A percentile compares a stretch with the other conserved stretches of the same genome.
phyloP scores from a whole-genome alignment of 2,329 filamentous ascomycete species.

The Stagonosporopsis chrysanthemi region DNA sequence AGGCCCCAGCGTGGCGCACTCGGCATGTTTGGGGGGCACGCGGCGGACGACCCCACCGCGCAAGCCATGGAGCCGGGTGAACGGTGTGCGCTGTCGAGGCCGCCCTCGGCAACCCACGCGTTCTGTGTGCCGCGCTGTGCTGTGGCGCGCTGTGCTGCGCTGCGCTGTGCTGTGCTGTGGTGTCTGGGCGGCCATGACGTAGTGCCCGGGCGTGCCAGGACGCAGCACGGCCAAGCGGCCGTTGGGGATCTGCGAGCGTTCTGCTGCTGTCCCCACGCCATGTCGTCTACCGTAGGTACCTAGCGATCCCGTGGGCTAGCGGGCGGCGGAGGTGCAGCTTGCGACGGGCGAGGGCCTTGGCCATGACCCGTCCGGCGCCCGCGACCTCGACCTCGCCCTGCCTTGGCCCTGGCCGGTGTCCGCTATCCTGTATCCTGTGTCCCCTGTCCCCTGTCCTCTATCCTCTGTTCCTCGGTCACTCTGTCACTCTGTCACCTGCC shows the following conservation, averaged over 20 bases:
- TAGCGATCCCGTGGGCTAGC: conserved; percentile 14
- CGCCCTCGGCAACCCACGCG: conserved; percentile 9
- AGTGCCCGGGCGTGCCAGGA: conserved; percentile 1
- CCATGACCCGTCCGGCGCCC: conserved; percentile 5
- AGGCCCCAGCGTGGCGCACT: conserved; percentile 7
- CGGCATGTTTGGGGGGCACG: not conserved
- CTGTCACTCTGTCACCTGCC: too few relatives aligned
- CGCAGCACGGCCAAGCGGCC: conserved; percentile 9
- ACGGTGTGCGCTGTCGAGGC: not conserved
- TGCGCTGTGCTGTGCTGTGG: not conserved
- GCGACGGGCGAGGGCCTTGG: conserved; percentile 5
- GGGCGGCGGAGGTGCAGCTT: conserved; percentile 11
- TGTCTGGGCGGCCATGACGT: conserved; percentile 12
- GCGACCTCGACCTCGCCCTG: not conserved
- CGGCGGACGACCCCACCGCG: not conserved
- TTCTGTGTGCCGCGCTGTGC: conserved; percentile 1
- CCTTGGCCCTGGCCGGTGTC: not conserved
- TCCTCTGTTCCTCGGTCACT: too few relatives aligned
- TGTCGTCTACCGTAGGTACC: not conserved
- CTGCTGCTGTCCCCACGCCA: not conserved
- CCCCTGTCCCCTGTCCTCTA: not conserved
- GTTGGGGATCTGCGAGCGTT: conserved; percentile 14
- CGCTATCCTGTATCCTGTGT: too few relatives aligned
- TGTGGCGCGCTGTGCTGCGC: not conserved
- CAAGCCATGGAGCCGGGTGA: conserved; percentile 8